A percentile compares a stretch with the other conserved stretches of the same genome.
Conservation (phyloP, 768 basidiomycete species). For the Amanita polypyramis region DNA sequence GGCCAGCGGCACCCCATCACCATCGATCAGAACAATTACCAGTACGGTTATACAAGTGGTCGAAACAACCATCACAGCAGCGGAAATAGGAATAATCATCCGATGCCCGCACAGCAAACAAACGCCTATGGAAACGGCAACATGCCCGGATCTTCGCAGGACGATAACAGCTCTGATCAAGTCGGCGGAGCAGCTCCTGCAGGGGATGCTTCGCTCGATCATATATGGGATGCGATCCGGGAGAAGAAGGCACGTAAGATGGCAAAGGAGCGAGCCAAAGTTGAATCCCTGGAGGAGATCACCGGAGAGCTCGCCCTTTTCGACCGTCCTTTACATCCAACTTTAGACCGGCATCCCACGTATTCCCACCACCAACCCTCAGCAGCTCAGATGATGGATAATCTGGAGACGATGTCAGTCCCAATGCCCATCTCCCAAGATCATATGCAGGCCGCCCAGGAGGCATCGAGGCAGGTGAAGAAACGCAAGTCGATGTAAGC, state of each 20-base stretch:
- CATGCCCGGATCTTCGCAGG: constrained; percentile 30
- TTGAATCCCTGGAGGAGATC: constrained; percentile 51
- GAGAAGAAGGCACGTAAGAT: constrained; percentile 56
- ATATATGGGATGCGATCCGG: constrained; percentile 58
- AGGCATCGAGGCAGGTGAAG: constrained; percentile 33
- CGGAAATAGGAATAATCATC: constrained; percentile 6
- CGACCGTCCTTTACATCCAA: constrained; percentile 23
- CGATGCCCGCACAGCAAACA: not conserved
- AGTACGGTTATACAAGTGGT: constrained; percentile 5
- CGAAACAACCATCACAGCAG: constrained; percentile 3
- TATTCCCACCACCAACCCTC: constrained; percentile 2
- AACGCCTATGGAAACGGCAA: constrained; percentile 19
- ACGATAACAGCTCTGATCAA: constrained; percentile 30
- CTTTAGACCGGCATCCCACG: constrained; percentile 19
- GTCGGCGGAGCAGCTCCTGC: constrained; percentile 9
- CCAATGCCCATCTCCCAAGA: constrained; percentile 5
- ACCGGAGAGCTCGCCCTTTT: constrained; percentile 24
- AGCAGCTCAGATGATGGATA: constrained; percentile 1
- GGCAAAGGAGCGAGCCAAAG: constrained; percentile 59
- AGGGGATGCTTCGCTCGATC: constrained; percentile 34
- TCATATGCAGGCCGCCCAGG: constrained; percentile 9
- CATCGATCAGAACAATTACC: constrained; percentile 4
- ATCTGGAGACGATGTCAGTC: constrained; percentile 5
- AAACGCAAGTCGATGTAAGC: constrained; percentile 59
- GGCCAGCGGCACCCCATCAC: constrained; percentile 3